Evolutionary conservation across 2,329 filamentous ascomycete species (phyloP).

Genomic region (Nemania sp.): DNA sequence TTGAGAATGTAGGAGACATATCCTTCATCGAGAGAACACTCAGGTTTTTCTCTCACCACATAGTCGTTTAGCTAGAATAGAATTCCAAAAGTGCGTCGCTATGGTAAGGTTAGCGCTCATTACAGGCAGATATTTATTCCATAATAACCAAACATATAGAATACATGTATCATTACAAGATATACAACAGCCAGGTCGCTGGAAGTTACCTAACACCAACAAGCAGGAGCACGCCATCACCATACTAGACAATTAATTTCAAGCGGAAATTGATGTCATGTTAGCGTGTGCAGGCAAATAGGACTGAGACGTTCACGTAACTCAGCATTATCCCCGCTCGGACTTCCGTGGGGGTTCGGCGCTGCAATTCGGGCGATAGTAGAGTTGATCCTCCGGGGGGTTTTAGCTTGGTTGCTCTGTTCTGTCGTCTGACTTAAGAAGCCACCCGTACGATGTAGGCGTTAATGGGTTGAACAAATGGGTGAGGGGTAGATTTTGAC

Average conservation of each 20-base stretch:
- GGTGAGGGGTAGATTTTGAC: background rate
- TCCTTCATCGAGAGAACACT: too few species aligned
- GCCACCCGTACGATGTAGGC: background rate
- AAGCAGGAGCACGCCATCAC: too few species aligned
- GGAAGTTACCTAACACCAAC: too few species aligned
- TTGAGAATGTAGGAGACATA: background rate
- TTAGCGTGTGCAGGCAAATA: background rate
- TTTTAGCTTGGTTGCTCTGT: background rate
- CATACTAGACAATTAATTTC: too few species aligned
- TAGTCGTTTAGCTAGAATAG: too few species aligned
- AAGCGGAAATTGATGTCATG: background rate
- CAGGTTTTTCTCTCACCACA: too few species aligned
- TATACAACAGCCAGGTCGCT: too few species aligned
- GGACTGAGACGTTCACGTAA: background rate
- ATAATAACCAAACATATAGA: too few species aligned
- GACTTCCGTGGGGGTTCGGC: conserved; percentile 19
- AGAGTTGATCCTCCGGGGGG: background rate
- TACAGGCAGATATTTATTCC: too few species aligned
- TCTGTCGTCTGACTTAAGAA: background rate
- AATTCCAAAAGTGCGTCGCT: too few species aligned
- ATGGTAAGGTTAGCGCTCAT: too few species aligned
- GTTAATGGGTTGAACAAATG: background rate
- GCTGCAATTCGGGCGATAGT: conserved; percentile 3
- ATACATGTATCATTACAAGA: too few species aligned
- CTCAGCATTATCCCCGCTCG: conserved; percentile 33